Conservation (phyloP, 495 filamentous ascomycete genomes). For the Hyaloscypha bicolor region DNA sequence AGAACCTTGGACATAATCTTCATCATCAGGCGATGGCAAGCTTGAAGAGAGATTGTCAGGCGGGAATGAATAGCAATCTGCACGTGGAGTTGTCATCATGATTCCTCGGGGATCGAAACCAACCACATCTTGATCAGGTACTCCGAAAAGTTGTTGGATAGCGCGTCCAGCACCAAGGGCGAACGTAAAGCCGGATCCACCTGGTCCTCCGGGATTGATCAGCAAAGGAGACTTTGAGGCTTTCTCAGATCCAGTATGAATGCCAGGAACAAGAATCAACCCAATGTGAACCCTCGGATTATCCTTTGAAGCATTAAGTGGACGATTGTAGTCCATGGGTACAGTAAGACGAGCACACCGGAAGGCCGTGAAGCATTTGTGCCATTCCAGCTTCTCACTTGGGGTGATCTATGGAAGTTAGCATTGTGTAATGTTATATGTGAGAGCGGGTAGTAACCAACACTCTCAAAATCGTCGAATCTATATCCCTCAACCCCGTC, state of each 20-base stretch:
- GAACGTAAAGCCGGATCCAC: constrained; percentile 41
- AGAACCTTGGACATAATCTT: constrained; percentile 25
- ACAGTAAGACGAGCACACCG: constrained; percentile 50
- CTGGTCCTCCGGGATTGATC: constrained; percentile 48
- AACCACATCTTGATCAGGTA: constrained; percentile 42
- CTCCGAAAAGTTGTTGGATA: constrained; percentile 41
- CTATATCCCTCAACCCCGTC: background rate
- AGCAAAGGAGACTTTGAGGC: constrained; percentile 41
- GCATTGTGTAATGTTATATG: background rate
- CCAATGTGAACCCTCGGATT: constrained; percentile 36
- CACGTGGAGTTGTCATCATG: constrained; percentile 49
- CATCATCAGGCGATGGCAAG: constrained; percentile 1
- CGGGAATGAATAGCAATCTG: constrained; percentile 50
- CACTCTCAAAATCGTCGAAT: background rate
- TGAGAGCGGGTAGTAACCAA: background rate
- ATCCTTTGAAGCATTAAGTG: constrained; percentile 40
- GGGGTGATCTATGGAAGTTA: constrained; percentile 42
- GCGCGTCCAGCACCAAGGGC: constrained; percentile 25
- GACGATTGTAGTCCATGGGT: constrained; percentile 45
- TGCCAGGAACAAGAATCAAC: constrained; percentile 28
- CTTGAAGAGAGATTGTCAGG: background rate
- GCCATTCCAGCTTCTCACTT: constrained; percentile 45
- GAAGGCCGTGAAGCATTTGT: constrained; percentile 20
- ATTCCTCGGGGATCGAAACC: constrained; percentile 61
- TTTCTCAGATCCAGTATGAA: constrained; percentile 30